These are phyloP conservation scores for Insectozyma bohioensis DNA, from an alignment of 1,139 yeast species.

Conservation along the genomic window DNA sequence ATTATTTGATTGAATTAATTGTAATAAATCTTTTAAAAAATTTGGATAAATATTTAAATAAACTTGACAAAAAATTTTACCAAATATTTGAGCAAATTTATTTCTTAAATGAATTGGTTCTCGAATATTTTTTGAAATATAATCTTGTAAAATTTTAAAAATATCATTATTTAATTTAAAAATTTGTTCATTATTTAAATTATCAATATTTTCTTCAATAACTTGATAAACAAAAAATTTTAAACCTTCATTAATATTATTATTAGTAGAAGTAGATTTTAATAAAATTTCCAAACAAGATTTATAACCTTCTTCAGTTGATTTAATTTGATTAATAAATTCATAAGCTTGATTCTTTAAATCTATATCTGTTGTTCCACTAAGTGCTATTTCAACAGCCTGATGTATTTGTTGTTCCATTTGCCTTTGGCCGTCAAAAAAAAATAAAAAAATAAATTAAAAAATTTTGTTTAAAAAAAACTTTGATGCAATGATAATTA, in stretches of 20 bases:
- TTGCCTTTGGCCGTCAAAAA: conserved; percentile 4
- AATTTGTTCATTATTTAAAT: conserved; percentile 46
- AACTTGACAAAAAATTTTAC: conserved; percentile 64
- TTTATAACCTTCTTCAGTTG: conserved; percentile 77
- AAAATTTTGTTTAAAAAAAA: background rate
- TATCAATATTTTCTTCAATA: conserved; percentile 61
- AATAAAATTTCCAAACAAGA: conserved; percentile 66
- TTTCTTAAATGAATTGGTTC: conserved; percentile 72
- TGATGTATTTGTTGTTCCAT: conserved; percentile 91
- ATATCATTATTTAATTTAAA: conserved; percentile 41
- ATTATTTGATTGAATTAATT: conserved; percentile 16
- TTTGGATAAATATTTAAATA: conserved; percentile 64
- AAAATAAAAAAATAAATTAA: conserved; percentile 4
- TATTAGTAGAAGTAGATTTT: conserved; percentile 17
- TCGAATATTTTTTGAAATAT: conserved; percentile 28
- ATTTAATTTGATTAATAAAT: conserved; percentile 72
- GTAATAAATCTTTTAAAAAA: conserved; percentile 63
- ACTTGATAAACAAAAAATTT: conserved; percentile 84
- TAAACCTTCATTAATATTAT: conserved; percentile 47
- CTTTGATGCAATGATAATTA: too few species aligned
- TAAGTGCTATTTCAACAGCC: conserved; percentile 88
- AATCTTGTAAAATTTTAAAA: conserved; percentile 36
- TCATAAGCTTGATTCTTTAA: conserved; percentile 83
- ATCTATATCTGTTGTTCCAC: conserved; percentile 66
- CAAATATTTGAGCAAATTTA: conserved; percentile 74